These are phyloP conservation scores for Astragalus glycyphyllos DNA, from an alignment of 306 rosid genomes.

Conservation along the genomic window DNA sequence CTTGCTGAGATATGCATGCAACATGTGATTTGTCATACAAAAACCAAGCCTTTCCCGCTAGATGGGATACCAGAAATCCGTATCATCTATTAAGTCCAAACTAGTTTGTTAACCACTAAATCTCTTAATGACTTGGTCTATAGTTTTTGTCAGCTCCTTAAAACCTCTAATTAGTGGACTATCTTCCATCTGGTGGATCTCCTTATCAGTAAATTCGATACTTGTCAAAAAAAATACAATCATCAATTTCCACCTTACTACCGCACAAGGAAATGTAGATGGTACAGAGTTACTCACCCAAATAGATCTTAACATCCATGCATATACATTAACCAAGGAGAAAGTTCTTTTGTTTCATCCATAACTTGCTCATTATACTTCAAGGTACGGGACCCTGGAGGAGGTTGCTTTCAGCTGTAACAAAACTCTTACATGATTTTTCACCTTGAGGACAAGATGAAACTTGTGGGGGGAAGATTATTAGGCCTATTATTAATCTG, in stretches of 20 bases:
- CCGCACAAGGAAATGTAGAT: slow-evolving; percentile 9
- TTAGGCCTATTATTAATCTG: no score
- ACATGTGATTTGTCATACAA: slow-evolving; percentile 2
- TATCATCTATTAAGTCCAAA: no score
- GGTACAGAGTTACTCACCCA: not conserved
- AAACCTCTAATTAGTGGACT: not conserved
- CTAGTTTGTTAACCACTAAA: not conserved
- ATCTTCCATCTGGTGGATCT: not conserved
- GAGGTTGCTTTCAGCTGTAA: no score
- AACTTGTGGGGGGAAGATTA: no score
- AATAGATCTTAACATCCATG: not conserved
- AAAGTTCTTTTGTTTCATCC: no score
- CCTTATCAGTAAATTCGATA: not conserved
- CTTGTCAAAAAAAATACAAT: not conserved
- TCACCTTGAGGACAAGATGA: no score
- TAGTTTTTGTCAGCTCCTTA: no score
- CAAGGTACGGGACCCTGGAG: no score
- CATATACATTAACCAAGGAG: not conserved
- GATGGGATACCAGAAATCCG: no score
- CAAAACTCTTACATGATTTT: no score
- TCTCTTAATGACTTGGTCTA: not conserved
- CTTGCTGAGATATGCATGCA: not conserved
- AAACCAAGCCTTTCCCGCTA: not conserved
- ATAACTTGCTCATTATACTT: no score
- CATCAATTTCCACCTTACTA: slow-evolving; percentile 7